Evolutionary conservation across 139 green algal species (phyloP), one percentile per base, ranked within the genome.

Genomic region (Ettlia oleoabundans): DNA sequence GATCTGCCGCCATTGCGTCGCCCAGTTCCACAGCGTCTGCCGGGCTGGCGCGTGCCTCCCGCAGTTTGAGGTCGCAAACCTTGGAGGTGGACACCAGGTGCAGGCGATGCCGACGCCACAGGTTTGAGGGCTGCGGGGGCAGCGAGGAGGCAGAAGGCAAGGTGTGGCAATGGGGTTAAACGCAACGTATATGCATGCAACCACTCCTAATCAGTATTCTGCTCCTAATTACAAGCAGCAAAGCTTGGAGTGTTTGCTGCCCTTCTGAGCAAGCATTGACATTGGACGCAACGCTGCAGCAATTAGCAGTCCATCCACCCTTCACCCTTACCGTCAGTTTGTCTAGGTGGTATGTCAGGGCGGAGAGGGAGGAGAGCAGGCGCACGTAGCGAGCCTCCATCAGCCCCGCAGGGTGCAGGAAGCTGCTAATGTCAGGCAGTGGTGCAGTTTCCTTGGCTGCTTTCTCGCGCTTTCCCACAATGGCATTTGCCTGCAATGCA

Each of bases 71-170:
- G n/a, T 92, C 87, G 76, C 90, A 96, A 21, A 86, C 88, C 24
- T 89, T 83, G 8, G 86, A 93, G 26, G 93, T 94, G 37, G 87
- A 93, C 7, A 97, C 85, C 26, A 97, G 88, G 26, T 92, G 70
- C 62, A 97, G 55, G 22, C 77, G 18, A 78, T 94, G 86, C 10
- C 87, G 77, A 15, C 86, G 78, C 52, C 62, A 67, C 43, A 92
- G 61, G 9, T 9, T 55, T 19, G 32, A 30, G 21, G 84, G 61
- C 52, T 86, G 74, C 63, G 63, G 42, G 61, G 76, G 74, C 28
- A 5, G 40, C 19, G 21, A 43, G 52, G 7, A 40, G 35, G 52
- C 2, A 38, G 24, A 24, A 9, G 37, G 43, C 4, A 19, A 32
- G 71, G 18, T 19, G 19, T 24, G 5, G 18, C 4, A 35, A 22